These are phyloP conservation scores for Coleophoma cylindrospora DNA, from an alignment of 2,329 filamentous ascomycete species.

Conservation along the genomic window DNA sequence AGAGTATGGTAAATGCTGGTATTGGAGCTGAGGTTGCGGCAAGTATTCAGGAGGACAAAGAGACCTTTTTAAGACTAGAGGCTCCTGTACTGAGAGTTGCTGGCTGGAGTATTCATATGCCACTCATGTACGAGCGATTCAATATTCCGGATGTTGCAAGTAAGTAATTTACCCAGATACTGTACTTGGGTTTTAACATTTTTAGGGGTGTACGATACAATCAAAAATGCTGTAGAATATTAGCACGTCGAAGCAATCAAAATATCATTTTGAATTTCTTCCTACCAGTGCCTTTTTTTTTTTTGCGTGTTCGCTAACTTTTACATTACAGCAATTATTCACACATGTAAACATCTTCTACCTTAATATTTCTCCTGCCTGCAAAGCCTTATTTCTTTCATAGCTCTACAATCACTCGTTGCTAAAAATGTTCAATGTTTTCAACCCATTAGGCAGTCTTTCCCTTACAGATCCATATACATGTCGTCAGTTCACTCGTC, in stretches of 20 bases:
- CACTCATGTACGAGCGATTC: constrained; percentile 59
- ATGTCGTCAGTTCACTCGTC: too few species aligned
- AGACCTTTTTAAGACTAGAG: constrained; percentile 62
- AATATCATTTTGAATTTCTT: background rate
- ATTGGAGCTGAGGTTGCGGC: constrained; percentile 69
- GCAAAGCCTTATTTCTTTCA: too few species aligned
- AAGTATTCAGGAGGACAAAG: constrained; percentile 57
- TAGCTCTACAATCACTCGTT: too few species aligned
- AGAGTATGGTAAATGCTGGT: constrained; percentile 71
- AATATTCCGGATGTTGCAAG: constrained; percentile 66
- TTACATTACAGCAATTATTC: too few species aligned
- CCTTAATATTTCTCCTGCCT: too few species aligned
- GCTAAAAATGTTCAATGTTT: too few species aligned
- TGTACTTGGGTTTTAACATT: too few species aligned
- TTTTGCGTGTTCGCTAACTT: background rate
- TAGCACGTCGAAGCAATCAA: constrained; percentile 1
- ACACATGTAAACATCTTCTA: too few species aligned
- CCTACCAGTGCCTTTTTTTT: background rate
- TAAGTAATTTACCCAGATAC: constrained; percentile 35
- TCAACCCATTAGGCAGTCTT: too few species aligned
- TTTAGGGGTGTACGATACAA: constrained; percentile 28
- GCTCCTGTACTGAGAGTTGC: constrained; percentile 66
- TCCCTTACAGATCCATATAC: too few species aligned
- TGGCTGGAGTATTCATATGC: constrained; percentile 65
- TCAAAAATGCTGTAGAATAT: constrained; percentile 26